Base-by-base conservation (phyloP, 2,329 filamentous ascomycete genomes). In the Diplodia intermedia region DNA sequence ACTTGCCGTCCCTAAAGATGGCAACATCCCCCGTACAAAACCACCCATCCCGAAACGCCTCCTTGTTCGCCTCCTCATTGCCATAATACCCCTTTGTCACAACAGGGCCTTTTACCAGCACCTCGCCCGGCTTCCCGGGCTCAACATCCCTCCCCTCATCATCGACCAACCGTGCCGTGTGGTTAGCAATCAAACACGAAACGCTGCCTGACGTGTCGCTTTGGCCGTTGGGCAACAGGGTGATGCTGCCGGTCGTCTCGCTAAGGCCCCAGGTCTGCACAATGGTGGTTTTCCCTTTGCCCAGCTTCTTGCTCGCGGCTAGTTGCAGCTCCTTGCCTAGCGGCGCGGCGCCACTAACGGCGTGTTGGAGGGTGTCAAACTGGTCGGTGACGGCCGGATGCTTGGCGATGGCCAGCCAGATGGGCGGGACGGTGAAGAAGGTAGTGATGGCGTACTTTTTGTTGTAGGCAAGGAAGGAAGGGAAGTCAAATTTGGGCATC, bases 401-500 rank as follows among this genome's bases (percentile, higher is more conserved):
- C 75, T 89, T 89, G 7, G 86, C 84, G 68, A 90, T 86, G 18
- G 84, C 80, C 15, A 89, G 81, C 71, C 82, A 88, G 66, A 90
- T 86, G 1, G 87, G 86, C 9, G 88, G 88, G 1, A 89, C 87
- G 5, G 83, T 86, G 74, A 87, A 86, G 73, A 89, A 84, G 62
- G 75, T 78, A 0, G 85, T 88, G 69, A 88, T 82, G 12, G 76
- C 75, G 72, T 86, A 84, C 60, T 80, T 79, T 52, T 81, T 80
- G 71, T 80, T 82, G 75, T 88, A 84, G 49, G 79, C 76, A 65
- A 89, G 80, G 73, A 90, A 89, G 47, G 83, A 78, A 2, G 75
- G 73, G 69, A 88, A 86, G 69, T 87, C 82, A 74, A 90, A 90
- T 50, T 80, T 81, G 4, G 82, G 79, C 88, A 90, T 89, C 88